These are phyloP conservation scores for Geoglossum cookeanum DNA, from an alignment of 2,329 filamentous ascomycete genomes.

Conservation along the genomic window DNA sequence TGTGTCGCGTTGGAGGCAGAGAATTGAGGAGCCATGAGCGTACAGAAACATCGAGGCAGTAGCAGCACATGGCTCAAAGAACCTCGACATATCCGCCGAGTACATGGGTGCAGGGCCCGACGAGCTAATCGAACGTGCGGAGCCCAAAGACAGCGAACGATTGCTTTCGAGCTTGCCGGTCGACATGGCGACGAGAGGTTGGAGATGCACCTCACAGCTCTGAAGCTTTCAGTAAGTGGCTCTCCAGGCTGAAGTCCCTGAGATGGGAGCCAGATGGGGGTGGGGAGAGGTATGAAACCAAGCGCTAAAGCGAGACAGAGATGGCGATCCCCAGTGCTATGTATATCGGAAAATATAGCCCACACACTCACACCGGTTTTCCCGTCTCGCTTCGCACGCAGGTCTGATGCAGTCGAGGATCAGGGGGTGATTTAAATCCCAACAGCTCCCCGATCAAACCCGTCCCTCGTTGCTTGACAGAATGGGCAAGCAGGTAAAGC, in stretches of 20 bases:
- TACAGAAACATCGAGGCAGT: slow-evolving; percentile 85
- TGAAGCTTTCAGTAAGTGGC: neutral
- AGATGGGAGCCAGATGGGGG: neutral
- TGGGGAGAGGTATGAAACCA: neutral
- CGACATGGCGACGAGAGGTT: slow-evolving; percentile 32
- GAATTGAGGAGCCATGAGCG: slow-evolving; percentile 59
- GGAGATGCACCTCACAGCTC: neutral
- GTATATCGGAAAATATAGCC: slow-evolving; percentile 2
- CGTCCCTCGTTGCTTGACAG: neutral
- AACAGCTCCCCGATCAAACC: neutral
- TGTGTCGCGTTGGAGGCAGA: slow-evolving; percentile 85
- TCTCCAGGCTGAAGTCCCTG: too few species aligned
- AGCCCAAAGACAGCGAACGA: slow-evolving; percentile 39
- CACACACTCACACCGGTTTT: neutral
- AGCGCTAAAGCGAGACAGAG: neutral
- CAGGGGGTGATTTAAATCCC: neutral
- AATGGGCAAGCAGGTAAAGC: too few species aligned
- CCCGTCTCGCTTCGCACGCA: neutral
- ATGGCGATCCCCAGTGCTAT: neutral
- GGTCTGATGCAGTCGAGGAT: neutral
- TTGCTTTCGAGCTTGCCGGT: slow-evolving; percentile 35
- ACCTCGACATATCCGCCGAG: slow-evolving; percentile 28
- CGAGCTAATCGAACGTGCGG: slow-evolving; percentile 34
- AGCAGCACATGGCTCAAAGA: slow-evolving; percentile 71
- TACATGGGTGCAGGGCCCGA: slow-evolving; percentile 33